Conservation (phyloP, 1,284 basidiomycete genomes). For the Tilletia walkeri region DNA sequence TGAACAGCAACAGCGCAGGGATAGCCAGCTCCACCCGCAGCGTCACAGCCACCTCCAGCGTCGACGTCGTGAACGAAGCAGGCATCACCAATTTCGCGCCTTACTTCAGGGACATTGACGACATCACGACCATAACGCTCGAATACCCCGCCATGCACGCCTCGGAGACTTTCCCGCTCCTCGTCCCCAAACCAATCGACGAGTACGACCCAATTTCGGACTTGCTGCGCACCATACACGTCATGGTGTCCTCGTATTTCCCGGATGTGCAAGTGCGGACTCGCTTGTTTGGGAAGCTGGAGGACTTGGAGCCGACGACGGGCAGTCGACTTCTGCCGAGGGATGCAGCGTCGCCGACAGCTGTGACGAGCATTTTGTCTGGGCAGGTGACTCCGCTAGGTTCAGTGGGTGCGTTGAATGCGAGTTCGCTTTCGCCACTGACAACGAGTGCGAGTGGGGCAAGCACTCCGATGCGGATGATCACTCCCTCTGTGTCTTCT, state of each 20-base stretch:
- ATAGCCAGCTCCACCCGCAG: not conserved
- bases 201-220: slow-evolving; percentile 54
- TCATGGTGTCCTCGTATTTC: slow-evolving; percentile 44
- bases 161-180: slow-evolving; percentile 33
- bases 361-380: too few species aligned
- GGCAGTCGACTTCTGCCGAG: slow-evolving; percentile 26
- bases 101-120: slow-evolving; percentile 36
- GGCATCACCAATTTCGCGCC: slow-evolving; percentile 37
- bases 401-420: not conserved
- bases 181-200: slow-evolving; percentile 46
- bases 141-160: slow-evolving; percentile 4
- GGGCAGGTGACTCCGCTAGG: slow-evolving; percentile 3
- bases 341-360: not conserved
- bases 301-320: slow-evolving; percentile 37
- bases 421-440: slow-evolving; percentile 3
- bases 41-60: not conserved
- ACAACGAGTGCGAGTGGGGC: slow-evolving; percentile 1
- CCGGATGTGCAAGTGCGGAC: slow-evolving; percentile 28
- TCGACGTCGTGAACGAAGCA: slow-evolving; percentile 27
- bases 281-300: slow-evolving; percentile 43
- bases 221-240: slow-evolving; percentile 40
- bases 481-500: not conserved
- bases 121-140: slow-evolving; percentile 27
- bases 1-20: not conserved
- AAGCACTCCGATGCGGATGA: slow-evolving; percentile 10